Evolutionary conservation across 495 filamentous ascomycete genomes (phyloP).

Genomic region (Amniculicola lignicola): DNA sequence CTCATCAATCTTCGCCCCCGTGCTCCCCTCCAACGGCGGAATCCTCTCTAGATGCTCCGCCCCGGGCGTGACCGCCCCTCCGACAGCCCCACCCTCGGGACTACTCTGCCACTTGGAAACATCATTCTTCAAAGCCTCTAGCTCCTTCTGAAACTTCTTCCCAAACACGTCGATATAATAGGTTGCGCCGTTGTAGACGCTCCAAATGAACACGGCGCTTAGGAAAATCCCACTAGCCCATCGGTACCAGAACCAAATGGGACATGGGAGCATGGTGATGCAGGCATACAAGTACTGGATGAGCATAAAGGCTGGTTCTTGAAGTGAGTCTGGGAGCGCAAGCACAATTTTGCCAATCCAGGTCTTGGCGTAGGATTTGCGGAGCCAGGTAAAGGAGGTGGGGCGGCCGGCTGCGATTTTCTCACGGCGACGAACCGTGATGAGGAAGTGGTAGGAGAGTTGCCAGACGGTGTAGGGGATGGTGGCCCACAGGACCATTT

Average conservation of each 20-base stretch:
- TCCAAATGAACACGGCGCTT: conserved; percentile 77
- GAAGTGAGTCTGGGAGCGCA: conserved; percentile 66
- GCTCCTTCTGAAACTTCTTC: conserved; percentile 91
- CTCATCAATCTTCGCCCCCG: conserved; percentile 10
- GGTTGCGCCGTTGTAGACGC: conserved; percentile 89
- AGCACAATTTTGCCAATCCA: conserved; percentile 86
- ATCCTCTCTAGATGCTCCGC: conserved; percentile 15
- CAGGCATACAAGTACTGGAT: conserved; percentile 92
- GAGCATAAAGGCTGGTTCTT: conserved; percentile 90
- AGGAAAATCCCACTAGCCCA: conserved; percentile 77
- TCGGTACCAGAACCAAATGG: conserved; percentile 90
- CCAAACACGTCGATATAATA: conserved; percentile 98
- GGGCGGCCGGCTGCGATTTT: conserved; percentile 95
- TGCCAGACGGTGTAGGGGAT: conserved; percentile 93
- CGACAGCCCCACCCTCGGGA: conserved; percentile 13
- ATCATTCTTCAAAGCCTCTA: conserved; percentile 85
- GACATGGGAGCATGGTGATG: conserved; percentile 88
- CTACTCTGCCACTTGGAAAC: conserved; percentile 78
- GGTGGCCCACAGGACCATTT: conserved; percentile 92
- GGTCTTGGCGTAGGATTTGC: conserved; percentile 78
- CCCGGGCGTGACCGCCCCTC: conserved; percentile 8
- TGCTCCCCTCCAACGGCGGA: conserved; percentile 25
- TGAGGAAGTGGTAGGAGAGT: conserved; percentile 83
- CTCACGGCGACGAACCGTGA: conserved; percentile 84
- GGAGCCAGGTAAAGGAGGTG: conserved; percentile 96